Conservation (phyloP, 108 stramenopile species). For the Cyclostephanos tholiformis region DNA sequence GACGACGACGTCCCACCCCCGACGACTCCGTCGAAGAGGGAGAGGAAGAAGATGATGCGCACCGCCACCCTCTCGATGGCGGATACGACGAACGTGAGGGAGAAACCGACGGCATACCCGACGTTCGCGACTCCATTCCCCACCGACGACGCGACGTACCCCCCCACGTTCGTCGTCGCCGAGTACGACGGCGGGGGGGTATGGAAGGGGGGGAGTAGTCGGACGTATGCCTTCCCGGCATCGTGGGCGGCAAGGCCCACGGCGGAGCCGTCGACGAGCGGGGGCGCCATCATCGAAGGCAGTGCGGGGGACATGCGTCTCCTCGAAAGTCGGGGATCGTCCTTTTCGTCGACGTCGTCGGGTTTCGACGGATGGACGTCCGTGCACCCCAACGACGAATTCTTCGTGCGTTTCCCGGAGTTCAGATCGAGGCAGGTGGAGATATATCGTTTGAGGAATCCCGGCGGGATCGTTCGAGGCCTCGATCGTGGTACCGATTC, state of each 20-base stretch:
- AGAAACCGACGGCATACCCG: background rate
- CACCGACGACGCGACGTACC: slow-evolving; percentile 24
- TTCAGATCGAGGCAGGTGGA: slow-evolving; percentile 32
- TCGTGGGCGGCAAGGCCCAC: background rate
- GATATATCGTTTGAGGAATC: slow-evolving; percentile 24
- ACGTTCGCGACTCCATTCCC: slow-evolving; percentile 11
- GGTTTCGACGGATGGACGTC: slow-evolving; percentile 37
- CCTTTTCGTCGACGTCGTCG: no score
- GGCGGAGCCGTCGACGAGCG: no score
- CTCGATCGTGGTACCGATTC: background rate
- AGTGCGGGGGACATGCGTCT: background rate
- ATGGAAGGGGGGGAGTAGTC: background rate
- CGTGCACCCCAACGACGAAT: slow-evolving; percentile 41
- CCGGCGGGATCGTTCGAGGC: background rate
- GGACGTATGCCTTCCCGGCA: no score
- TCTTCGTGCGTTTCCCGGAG: slow-evolving; percentile 41
- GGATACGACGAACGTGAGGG: background rate
- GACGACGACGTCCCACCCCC: no score
- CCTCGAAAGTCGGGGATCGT: background rate
- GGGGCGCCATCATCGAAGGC: no score
- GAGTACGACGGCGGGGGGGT: background rate
- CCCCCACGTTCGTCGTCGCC: background rate
- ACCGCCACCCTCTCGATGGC: background rate
- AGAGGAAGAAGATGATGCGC: background rate
- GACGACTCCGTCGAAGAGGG: background rate